Conservation (phyloP, 148 eudicot genomes). For the Chenopodium berlandieri region DNA sequence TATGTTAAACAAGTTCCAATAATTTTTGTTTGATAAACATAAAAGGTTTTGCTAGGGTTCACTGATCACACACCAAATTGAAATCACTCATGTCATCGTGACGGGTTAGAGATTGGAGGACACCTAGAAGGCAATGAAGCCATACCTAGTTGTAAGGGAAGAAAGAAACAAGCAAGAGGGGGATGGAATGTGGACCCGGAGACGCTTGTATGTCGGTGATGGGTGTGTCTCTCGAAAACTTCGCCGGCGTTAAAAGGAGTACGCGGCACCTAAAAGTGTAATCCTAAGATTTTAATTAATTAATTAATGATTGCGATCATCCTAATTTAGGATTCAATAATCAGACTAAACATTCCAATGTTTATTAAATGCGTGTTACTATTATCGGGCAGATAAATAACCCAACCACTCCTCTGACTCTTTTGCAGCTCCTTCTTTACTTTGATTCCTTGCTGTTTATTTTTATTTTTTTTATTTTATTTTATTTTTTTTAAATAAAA, state of each 20-base stretch:
- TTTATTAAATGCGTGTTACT: slow-evolving; percentile 19
- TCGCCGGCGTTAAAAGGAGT: slow-evolving; percentile 22
- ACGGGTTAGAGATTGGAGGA: too few relatives aligned
- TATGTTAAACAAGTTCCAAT: too few relatives aligned
- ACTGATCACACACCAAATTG: too few relatives aligned
- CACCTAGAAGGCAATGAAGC: too few relatives aligned
- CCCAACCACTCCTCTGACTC: slow-evolving; percentile 38
- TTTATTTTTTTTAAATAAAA: not conserved
- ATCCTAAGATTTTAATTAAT: not conserved
- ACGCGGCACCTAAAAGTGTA: slow-evolving; percentile 19
- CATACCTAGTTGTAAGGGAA: too few relatives aligned
- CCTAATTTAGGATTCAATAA: slow-evolving; percentile 11
- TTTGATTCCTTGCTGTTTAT: not conserved
- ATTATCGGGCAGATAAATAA: slow-evolving; percentile 34
- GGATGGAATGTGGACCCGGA: not conserved
- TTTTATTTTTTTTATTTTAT: not conserved
- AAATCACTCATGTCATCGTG: too few relatives aligned
- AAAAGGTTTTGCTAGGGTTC: too few relatives aligned
- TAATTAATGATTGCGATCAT: not conserved
- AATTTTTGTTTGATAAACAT: too few relatives aligned
- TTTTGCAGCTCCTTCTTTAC: slow-evolving; percentile 22
- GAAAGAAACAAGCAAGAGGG: too few relatives aligned
- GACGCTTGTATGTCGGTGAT: slow-evolving; percentile 1
- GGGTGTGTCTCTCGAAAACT: slow-evolving; percentile 8
- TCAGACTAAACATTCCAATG: slow-evolving; percentile 16